A percentile compares a stretch with the other conserved stretches of the same genome.
phyloP scores from a whole-genome alignment of 805 yeast species.

The Metschnikowia gelsemii region DNA sequence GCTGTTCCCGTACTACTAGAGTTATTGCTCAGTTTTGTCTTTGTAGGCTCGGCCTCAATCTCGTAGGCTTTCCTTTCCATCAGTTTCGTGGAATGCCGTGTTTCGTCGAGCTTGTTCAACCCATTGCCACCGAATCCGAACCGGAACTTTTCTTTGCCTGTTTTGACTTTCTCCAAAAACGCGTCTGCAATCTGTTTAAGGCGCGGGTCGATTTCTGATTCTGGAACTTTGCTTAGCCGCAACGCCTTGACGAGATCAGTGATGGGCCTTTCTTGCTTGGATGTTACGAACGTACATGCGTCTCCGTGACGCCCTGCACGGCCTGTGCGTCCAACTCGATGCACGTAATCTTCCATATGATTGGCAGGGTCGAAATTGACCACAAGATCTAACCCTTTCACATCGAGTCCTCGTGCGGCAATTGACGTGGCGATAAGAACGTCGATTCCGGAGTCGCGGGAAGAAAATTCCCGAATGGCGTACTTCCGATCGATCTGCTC shows the following conservation, averaged over 20 bases:
- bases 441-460: constrained; percentile 52
- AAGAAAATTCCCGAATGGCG: constrained; percentile 65
- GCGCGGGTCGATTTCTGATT: constrained; percentile 48
- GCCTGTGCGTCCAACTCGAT: constrained; percentile 94
- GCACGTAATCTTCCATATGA: constrained; percentile 88
- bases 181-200: constrained; percentile 49
- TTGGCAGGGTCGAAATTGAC: constrained; percentile 57
- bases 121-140: constrained; percentile 96
- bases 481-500: constrained; percentile 79
- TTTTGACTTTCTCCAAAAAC: constrained; percentile 60
- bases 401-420: constrained; percentile 93
- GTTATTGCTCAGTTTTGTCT: background rate
- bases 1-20: background rate
- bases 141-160: constrained; percentile 61
- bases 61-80: constrained; percentile 50
- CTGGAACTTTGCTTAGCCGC: constrained; percentile 49
- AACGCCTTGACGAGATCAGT: constrained; percentile 70
- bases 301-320: constrained; percentile 78
- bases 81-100: constrained; percentile 50
- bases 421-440: constrained; percentile 89
- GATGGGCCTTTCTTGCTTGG: constrained; percentile 61
- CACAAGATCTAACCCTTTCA: constrained; percentile 78
- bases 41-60: constrained; percentile 27
- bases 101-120: constrained; percentile 68
- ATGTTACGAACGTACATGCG: constrained; percentile 56